Evolutionary conservation across 345 rosid species (phyloP).

Genomic region (Geranium brycei): DNA sequence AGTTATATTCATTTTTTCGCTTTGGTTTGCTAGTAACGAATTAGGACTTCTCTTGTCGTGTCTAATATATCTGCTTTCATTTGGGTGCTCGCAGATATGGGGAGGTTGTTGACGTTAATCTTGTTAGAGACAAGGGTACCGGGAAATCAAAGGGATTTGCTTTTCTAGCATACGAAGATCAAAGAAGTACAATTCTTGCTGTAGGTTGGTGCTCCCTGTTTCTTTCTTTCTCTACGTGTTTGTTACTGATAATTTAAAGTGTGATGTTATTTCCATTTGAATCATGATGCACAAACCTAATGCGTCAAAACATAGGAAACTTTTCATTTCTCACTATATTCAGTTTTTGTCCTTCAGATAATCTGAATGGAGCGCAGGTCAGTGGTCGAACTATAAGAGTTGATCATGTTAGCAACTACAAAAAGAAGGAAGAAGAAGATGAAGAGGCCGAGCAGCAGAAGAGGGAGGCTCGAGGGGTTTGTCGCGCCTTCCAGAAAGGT

Average conservation of each 20-base stretch:
- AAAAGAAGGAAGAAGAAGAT: slow-evolving; percentile 78
- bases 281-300: background rate
- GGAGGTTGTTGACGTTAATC: slow-evolving; percentile 86
- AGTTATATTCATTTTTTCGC: background rate
- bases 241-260: background rate
- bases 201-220: slow-evolving; percentile 45
- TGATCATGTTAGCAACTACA: slow-evolving; percentile 59
- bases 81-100: slow-evolving; percentile 37
- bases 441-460: slow-evolving; percentile 51
- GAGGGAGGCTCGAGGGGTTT: slow-evolving; percentile 85
- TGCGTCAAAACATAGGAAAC: background rate
- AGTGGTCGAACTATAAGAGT: slow-evolving; percentile 60
- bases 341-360: slow-evolving; percentile 33
- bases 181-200: slow-evolving; percentile 78
- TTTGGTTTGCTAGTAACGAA: background rate
- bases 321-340: background rate
- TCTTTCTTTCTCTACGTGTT: background rate
- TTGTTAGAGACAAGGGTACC: slow-evolving; percentile 78
- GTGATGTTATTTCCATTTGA: background rate
- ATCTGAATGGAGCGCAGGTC: slow-evolving; percentile 68
- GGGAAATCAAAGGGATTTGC: slow-evolving; percentile 91
- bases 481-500: slow-evolving; percentile 88
- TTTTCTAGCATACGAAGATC: slow-evolving; percentile 87
- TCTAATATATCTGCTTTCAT: background rate
- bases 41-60: background rate